Evolutionary conservation across 164 flowering plant genomes (phyloP).

Genomic region (Amborella trichopoda): DNA sequence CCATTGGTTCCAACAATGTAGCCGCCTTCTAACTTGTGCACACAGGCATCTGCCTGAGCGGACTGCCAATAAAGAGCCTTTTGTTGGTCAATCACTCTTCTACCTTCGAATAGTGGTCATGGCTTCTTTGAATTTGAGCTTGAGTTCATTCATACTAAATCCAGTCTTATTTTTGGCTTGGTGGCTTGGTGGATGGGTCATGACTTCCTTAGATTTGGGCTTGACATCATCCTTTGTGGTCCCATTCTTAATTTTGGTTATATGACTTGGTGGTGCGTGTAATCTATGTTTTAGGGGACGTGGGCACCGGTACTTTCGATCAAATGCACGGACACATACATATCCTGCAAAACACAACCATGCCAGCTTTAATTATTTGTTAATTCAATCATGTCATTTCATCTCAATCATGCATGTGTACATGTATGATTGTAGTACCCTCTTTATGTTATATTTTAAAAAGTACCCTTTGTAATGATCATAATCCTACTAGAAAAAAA

Average conservation of each 20-base stretch:
- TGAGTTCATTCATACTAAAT: too few relatives aligned
- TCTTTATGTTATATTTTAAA: background rate
- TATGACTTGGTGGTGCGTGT: constrained; percentile 52
- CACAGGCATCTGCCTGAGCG: too few relatives aligned
- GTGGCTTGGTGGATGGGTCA: too few relatives aligned
- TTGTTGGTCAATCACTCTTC: too few relatives aligned
- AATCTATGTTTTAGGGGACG: constrained; percentile 50
- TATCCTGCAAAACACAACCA: constrained; percentile 37
- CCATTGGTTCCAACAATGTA: too few relatives aligned
- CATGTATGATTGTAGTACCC: background rate
- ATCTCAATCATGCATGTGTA: background rate
- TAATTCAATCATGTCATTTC: background rate
- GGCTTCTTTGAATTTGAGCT: too few relatives aligned
- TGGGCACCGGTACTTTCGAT: constrained; percentile 51
- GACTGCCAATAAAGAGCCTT: too few relatives aligned
- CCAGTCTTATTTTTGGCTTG: too few relatives aligned
- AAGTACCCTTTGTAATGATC: background rate
- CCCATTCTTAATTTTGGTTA: constrained; percentile 15
- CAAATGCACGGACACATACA: constrained; percentile 84
- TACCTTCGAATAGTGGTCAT: too few relatives aligned
- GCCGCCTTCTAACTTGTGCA: too few relatives aligned
- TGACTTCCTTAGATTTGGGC: too few relatives aligned
- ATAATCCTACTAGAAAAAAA: background rate
- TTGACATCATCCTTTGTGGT: constrained; percentile 1
- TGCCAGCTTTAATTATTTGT: background rate